Evolutionary conservation across 768 basidiomycete species (phyloP).

Genomic region (Serpula lacrymans): DNA sequence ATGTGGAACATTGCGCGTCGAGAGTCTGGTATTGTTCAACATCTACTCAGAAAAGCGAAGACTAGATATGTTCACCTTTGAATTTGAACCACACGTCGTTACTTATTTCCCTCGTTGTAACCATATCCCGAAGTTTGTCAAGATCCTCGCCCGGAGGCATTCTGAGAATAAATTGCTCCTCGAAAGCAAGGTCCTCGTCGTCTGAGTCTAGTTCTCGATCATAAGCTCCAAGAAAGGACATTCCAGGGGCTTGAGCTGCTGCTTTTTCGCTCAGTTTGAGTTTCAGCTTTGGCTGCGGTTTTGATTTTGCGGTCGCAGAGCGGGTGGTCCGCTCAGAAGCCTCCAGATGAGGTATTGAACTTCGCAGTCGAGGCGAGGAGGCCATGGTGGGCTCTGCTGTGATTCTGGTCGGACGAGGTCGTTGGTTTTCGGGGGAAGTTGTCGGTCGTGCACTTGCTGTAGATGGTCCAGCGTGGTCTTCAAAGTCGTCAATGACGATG

Average conservation of each 20-base stretch:
- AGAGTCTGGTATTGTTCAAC: constrained; percentile 57
- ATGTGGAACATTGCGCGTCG: constrained; percentile 88
- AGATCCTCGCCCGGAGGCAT: constrained; percentile 84
- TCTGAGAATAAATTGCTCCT: constrained; percentile 94
- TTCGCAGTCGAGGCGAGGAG: constrained; percentile 28
- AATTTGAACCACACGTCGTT: constrained; percentile 98
- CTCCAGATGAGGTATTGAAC: constrained; percentile 23
- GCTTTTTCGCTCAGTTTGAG: constrained; percentile 85
- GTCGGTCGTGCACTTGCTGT: constrained; percentile 19
- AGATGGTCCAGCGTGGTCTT: constrained; percentile 39
- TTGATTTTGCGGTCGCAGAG: constrained; percentile 45
- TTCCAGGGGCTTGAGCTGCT: constrained; percentile 76
- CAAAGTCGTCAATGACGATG: constrained; percentile 60
- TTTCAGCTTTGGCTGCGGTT: constrained; percentile 75
- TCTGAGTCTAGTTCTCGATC: constrained; percentile 95
- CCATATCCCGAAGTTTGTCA: constrained; percentile 77
- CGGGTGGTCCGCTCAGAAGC: constrained; percentile 53
- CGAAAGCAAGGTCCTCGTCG: constrained; percentile 91
- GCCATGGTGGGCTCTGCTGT: constrained; percentile 34
- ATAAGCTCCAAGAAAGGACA: constrained; percentile 87
- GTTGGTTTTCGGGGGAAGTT: constrained; percentile 14
- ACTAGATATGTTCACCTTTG: constrained; percentile 56
- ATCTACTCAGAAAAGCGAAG: constrained; percentile 3
- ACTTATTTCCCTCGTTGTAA: constrained; percentile 69
- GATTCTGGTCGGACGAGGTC: constrained; percentile 29